Evolutionary conservation across 495 filamentous ascomycete genomes (phyloP).

Genomic region (Glutinoglossum americanum): DNA sequence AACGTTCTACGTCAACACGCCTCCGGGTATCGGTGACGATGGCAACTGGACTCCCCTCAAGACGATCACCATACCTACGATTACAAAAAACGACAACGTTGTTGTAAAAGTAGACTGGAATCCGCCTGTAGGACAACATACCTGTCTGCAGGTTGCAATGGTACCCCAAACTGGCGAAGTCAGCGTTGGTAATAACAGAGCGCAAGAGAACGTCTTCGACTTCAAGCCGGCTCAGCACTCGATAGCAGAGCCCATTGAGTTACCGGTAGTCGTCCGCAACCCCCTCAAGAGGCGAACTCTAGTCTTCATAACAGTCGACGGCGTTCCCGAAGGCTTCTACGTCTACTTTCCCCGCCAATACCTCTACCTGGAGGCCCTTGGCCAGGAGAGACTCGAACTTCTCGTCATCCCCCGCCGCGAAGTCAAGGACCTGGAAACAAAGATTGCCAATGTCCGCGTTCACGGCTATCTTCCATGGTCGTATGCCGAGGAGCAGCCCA

Average conservation of each 20-base stretch:
- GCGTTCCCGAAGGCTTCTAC: neutral
- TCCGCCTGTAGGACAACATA: neutral
- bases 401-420: neutral
- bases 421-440: neutral
- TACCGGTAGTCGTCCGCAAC: neutral
- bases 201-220: neutral
- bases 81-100: neutral
- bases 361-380: neutral
- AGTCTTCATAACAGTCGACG: neutral
- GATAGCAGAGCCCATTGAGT: neutral
- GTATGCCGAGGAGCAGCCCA: neutral
- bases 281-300: neutral
- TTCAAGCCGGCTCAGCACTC: neutral
- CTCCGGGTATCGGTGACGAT: neutral
- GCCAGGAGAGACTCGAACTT: neutral
- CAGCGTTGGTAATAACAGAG: neutral
- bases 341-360: neutral
- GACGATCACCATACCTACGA: neutral
- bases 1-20: neutral
- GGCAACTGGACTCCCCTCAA: neutral
- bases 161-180: neutral
- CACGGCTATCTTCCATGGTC: neutral
- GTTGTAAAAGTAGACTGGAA: neutral
- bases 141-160: neutral
- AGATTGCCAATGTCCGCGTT: neutral